Evolutionary conservation across 805 yeast genomes (phyloP).

Genomic region (Tetrapisispora iriomotensis): DNA sequence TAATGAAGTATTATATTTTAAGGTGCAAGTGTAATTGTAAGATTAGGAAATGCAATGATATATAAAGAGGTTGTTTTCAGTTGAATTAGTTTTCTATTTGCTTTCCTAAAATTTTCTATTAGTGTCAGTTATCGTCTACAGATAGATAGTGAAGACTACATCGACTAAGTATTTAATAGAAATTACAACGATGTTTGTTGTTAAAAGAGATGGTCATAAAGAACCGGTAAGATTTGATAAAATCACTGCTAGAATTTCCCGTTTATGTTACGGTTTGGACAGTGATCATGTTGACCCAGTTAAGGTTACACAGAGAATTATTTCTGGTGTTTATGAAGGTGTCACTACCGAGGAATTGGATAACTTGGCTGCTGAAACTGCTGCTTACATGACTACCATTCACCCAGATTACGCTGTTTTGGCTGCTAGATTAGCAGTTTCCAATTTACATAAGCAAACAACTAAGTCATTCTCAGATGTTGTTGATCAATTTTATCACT

Average conservation of each 20-base stretch:
- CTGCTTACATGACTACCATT: slow-evolving; percentile 93
- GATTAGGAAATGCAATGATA: too few species aligned
- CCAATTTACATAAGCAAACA: slow-evolving; percentile 90
- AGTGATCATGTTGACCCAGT: slow-evolving; percentile 89
- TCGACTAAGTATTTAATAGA: too few species aligned
- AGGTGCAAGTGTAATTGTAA: too few species aligned
- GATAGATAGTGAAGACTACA: too few species aligned
- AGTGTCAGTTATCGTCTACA: too few species aligned
- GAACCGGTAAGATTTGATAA: slow-evolving; percentile 94
- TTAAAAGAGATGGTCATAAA: slow-evolving; percentile 86
- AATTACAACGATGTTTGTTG: slow-evolving; percentile 70
- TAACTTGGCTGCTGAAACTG: slow-evolving; percentile 87
- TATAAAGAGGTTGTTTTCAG: too few species aligned
- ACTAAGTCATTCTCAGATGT: slow-evolving; percentile 78
- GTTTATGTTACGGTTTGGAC: slow-evolving; percentile 91
- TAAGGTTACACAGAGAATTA: slow-evolving; percentile 90
- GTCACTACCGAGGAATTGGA: slow-evolving; percentile 87
- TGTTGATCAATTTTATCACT: slow-evolving; percentile 59
- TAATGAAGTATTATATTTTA: too few species aligned
- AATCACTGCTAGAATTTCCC: slow-evolving; percentile 89
- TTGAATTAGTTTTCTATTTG: too few species aligned
- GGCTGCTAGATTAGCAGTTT: slow-evolving; percentile 93
- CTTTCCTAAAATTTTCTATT: too few species aligned
- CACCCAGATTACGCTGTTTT: slow-evolving; percentile 96
- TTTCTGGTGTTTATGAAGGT: slow-evolving; percentile 94